Evolutionary conservation across 164 flowering plant species (phyloP), one percentile per base, ranked within the genome.

Genomic region (Magnolia officinalis): DNA sequence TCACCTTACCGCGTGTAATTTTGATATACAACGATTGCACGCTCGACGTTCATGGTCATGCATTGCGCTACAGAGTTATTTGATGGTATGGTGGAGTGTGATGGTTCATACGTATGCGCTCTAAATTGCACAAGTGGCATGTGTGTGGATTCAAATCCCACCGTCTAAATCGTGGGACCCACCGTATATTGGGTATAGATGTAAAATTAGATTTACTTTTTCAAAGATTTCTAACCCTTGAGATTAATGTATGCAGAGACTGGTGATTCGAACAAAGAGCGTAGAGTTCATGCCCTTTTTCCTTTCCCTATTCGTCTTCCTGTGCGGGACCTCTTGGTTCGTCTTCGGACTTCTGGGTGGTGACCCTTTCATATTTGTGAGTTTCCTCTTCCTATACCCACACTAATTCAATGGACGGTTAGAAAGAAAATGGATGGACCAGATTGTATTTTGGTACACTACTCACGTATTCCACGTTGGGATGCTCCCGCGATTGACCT

Each of bases 271-370:
- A 70, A 86, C 91, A 16, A 87, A 86, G 75, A 89, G 91, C 73
- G 89, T 87, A 59, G 89, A 89, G 74, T 89, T 70, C 84, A 89
- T 89, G 91, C 91, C 91, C 1, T 89, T 89, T 77, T 86, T 87
- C 83, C 75, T 89, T 29, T 87, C 89, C 5, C 74, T 89, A 59
- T 85, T 84, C 51, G 80, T 78, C 18, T 87, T 89, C 82, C 75
- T 89, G 21, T 85, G 87, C 69, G 88, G 90, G 37, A 83, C 87
- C 2, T 85, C 83, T 9, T 89, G 90, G 90, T 86, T 87, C 75
- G 66, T 83, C 76, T 89, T 61, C 71, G 91, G 90, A 8, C 83
- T 89, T 45, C 83, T 89, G 19, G 89, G 89, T 10, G 81, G 63
- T 8, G 91, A 86, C 75, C 88, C 84, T 55, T 89, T 86, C 76